Base-by-base conservation (phyloP, 2,329 filamentous ascomycete species). In the Neurospora sp. region DNA sequence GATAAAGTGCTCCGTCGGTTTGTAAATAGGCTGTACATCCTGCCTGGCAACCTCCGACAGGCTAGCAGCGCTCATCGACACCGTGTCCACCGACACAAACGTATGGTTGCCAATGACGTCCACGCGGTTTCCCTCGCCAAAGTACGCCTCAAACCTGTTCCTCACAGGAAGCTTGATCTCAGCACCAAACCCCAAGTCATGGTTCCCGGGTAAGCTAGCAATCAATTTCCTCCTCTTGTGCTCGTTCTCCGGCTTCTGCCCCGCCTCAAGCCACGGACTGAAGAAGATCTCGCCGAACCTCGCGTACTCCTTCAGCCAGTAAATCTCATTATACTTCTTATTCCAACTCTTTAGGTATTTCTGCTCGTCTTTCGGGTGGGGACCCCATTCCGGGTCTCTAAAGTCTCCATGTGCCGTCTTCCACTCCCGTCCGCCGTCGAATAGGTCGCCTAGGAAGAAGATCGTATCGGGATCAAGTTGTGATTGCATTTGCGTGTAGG, bases 401-500 rank as follows among this genome's bases (percentile, higher is more conserved):
- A 88, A 88, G 66, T 84, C 79, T 62, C 87, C 90, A 33, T 84
- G 84, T 2, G 80, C 82, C 12, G 94, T 95, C 74, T 90, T 91
- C 96, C 96, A 99, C 82, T 99, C 96, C 74, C 96, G 87, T 8
- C 96, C 96, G 4, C 96, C 96, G 77, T 99, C 96, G 76, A 99
- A 97, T 0, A 99, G 83, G 77, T 99, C 96, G 8, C 96, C 96
- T 0, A 99, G 83, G 77, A 99, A 98, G 77, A 97, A 88, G 0
- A 97, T 84, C 17, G 92, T 94, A 77, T 97, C 93, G 0, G 96
- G 96, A n/a, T 87, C 87, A 15, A 98, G 83, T 19, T 87, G 82
- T 19, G 86, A 82, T 76, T 97, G 93, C 70, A 98, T 85, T 68
- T 90, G 86, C n/a, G 84, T 86, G 78, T 96, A 98, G 8, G 91